Evolutionary conservation across 768 basidiomycete species (phyloP).

Genomic region (Hortiboletus campestris): DNA sequence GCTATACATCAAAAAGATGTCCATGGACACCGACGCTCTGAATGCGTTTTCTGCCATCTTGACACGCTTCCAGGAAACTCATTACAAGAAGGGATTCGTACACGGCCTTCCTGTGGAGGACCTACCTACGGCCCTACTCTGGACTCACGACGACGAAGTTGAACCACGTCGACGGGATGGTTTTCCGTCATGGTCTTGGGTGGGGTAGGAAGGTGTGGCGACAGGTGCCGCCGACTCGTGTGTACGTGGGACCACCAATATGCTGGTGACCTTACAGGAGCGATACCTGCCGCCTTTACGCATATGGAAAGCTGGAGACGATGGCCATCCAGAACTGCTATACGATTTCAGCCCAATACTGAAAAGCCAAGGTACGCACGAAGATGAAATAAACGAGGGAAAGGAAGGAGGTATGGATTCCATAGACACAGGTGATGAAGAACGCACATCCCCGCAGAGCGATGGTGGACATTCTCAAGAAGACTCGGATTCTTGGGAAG

Average conservation of each 20-base stretch:
- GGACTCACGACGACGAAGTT: no score
- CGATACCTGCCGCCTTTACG: conserved; percentile 2
- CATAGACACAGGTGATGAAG: background rate
- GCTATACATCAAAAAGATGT: conserved; percentile 1
- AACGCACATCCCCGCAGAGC: background rate
- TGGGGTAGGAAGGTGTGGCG: no score
- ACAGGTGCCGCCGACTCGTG: no score
- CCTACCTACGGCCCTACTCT: conserved; percentile 8
- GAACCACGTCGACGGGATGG: conserved; percentile 1
- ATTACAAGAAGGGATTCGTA: conserved; percentile 10
- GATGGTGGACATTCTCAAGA: background rate
- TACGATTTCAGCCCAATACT: conserved; percentile 9
- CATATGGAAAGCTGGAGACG: conserved; percentile 7
- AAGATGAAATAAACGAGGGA: no score
- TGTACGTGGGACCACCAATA: no score
- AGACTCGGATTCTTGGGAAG: no score
- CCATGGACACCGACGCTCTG: conserved; percentile 8
- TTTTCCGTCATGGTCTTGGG: conserved; percentile 14
- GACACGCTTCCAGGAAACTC: background rate
- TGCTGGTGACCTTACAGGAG: no score
- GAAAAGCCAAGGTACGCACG: no score
- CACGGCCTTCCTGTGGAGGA: conserved; percentile 11
- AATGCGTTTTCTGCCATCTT: conserved; percentile 14
- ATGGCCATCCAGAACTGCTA: background rate
- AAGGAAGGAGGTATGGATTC: background rate